Evolutionary conservation across 148 eudicot genomes (phyloP), one percentile per base, ranked within the genome.

Genomic region (Diospyros kaki): DNA sequence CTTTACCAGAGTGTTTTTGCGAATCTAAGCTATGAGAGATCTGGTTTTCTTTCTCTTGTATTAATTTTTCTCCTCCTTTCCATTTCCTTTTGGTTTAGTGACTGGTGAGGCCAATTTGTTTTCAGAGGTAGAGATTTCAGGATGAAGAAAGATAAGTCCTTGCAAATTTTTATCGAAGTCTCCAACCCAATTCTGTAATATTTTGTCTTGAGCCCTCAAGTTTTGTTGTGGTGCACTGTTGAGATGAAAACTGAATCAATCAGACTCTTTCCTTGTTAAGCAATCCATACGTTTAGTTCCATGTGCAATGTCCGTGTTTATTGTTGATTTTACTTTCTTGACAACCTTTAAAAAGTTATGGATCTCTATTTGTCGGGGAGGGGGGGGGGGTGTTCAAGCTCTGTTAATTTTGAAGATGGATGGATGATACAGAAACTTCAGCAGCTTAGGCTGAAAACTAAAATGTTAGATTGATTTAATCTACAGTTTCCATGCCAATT

Each of bases 1-100:
- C 97, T 72, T 85, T 93, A 80, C 93, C 96, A 10, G 97, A 93
- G 74, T 96, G 99, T 78, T 93, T 95, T 80, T 96, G 99, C 79
- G 94, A 91, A 68, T 88, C 87, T 72, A 91, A 84, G 74, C 72
- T 95, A 44, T 77, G 75, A 77, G 38, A 76, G 83, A 15, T 69
- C 58, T 50, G 17, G 11, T 51, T 52, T 46, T 3, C 45, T 52
- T 39, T 52, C 45, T 39, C 17, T 68, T 52, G 5, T 59, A 7
- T 59, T 6, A 3, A 55, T 55, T 55, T 55, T 1, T 6, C 8
- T 2, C 17, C 40, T 63, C 40, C 12, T 28, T 2, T 9, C 40
- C 12, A 39, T 42, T 42, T 0, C 28, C 12, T 1, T 7, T 2
- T 68, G 14, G 11, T 28, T 28, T 28, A 28, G 28, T 28, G 28